Evolutionary conservation across 2,329 filamentous ascomycete species (phyloP).

Genomic region (Claviceps sp.): DNA sequence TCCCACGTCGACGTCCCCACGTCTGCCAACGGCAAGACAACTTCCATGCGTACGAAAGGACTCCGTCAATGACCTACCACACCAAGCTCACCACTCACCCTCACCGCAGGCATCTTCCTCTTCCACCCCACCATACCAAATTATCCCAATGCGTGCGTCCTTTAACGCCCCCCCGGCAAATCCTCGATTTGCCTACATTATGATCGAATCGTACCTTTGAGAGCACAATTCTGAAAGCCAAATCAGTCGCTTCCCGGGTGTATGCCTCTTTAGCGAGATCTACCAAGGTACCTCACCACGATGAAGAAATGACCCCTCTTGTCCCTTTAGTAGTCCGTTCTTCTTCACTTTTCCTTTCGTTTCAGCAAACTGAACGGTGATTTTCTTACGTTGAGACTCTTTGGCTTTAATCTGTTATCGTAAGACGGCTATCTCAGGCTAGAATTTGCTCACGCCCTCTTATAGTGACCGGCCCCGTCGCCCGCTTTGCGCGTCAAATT

Average conservation of each 20-base stretch:
- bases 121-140: constrained; percentile 77
- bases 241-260: constrained; percentile 60
- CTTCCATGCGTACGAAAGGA: constrained; percentile 33
- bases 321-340: neutral
- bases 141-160: constrained; percentile 61
- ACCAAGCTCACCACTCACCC: constrained; percentile 2
- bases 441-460: neutral
- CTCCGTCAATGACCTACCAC: neutral
- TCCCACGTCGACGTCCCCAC: constrained; percentile 36
- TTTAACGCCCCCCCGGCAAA: neutral
- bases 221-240: neutral
- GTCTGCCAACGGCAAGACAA: constrained; percentile 38
- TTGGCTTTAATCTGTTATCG: too few relatives aligned
- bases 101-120: constrained; percentile 62
- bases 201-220: too few relatives aligned
- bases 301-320: neutral
- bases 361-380: too few relatives aligned
- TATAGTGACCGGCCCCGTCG: constrained; percentile 76
- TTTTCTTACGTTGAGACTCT: too few relatives aligned
- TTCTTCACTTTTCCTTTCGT: neutral
- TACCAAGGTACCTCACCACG: constrained; percentile 62
- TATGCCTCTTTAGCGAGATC: constrained; percentile 85
- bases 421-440: too few relatives aligned
- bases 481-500: constrained; percentile 82
- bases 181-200: too few relatives aligned